Conservation (phyloP, 2,329 filamentous ascomycete species). For the Stylonectria norvegica region DNA sequence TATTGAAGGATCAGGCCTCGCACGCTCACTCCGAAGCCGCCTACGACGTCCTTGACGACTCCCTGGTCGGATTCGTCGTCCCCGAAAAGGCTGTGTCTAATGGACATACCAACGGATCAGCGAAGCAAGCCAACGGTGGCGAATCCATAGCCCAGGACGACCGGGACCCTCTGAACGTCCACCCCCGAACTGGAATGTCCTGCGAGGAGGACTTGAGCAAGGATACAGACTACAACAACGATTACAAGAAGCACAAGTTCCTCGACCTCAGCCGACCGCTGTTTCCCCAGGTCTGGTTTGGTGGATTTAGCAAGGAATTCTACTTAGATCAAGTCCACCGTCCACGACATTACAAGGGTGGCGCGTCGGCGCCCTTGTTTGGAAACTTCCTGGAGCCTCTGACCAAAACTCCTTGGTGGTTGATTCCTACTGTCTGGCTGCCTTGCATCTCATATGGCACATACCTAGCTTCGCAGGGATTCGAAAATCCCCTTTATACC, state of each 20-base stretch:
- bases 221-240: slow-evolving; percentile 71
- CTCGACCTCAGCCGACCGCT: slow-evolving; percentile 83
- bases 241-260: slow-evolving; percentile 92
- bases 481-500: slow-evolving; percentile 47
- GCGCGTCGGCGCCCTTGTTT: slow-evolving; percentile 87
- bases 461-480: slow-evolving; percentile 59
- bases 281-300: slow-evolving; percentile 81
- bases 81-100: slow-evolving; percentile 47
- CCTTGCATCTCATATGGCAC: slow-evolving; percentile 75
- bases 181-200: slow-evolving; percentile 80
- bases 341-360: slow-evolving; percentile 92
- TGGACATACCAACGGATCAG: slow-evolving; percentile 22
- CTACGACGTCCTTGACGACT: slow-evolving; percentile 93
- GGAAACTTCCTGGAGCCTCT: slow-evolving; percentile 99
- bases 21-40: slow-evolving; percentile 87
- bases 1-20: slow-evolving; percentile 77
- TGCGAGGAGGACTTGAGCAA: slow-evolving; percentile 79
- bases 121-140: slow-evolving; percentile 29
- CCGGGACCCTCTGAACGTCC: slow-evolving; percentile 35
- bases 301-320: slow-evolving; percentile 90
- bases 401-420: slow-evolving; percentile 90
- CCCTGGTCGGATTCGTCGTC: slow-evolving; percentile 74
- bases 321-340: slow-evolving; percentile 96
- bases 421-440: slow-evolving; percentile 80
- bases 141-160: slow-evolving; percentile 26